Evolutionary conservation across 192 early-diverging fungal genomes (phyloP), one percentile per base, ranked within the genome.

Genomic region (Backusella tuberculispora): DNA sequence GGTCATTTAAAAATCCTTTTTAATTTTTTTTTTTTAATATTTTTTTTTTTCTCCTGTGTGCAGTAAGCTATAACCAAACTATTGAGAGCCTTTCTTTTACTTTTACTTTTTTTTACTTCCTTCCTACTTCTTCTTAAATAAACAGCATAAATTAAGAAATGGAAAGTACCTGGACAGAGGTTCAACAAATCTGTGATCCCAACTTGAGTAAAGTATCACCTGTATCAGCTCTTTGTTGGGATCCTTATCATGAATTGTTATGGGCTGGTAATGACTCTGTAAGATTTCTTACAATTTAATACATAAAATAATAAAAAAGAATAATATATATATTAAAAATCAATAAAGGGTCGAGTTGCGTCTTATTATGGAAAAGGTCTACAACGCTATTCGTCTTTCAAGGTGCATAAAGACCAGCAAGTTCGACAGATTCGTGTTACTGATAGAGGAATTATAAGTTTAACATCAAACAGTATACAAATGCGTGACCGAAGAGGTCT

Each of bases 231-330:
- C 38, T 90, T 10, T 72, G 84, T 12, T 93, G 92, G 69, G 94
- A 95, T 79, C 76, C 86, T 1, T 80, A 88, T 66, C 91, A 95
- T 73, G 94, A 97, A 78, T 86, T 97, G 6, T 47, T 99, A 64
- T 98, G 95, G 92, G 78, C 88, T 3, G 97, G 95, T 68, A 91
- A 94, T 75, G 92, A 91, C 60, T 91, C 91, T 75, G 94, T 96
- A 85, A 85, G 66, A 19, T 43, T 13, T 45, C 41, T 67, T 64
- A 41, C 42, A 24, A 9, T 46, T 41, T 24, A 64, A 72, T 26
- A 44, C 74, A 24, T 63, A 21, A 60, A 78, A 4, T 34, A 47
- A 63, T 47, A 69, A 38, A 74, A 15, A 46, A n/a, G 17, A 48
- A 40, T 5, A 38, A n/a, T 24, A 48, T n/a, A 48, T n/a, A 50